Evolutionary conservation across 225 moss, liverwort and hornwort species (phyloP), one percentile per base, ranked within the genome.

Genomic region (Pseudisothecium myosuroides): DNA sequence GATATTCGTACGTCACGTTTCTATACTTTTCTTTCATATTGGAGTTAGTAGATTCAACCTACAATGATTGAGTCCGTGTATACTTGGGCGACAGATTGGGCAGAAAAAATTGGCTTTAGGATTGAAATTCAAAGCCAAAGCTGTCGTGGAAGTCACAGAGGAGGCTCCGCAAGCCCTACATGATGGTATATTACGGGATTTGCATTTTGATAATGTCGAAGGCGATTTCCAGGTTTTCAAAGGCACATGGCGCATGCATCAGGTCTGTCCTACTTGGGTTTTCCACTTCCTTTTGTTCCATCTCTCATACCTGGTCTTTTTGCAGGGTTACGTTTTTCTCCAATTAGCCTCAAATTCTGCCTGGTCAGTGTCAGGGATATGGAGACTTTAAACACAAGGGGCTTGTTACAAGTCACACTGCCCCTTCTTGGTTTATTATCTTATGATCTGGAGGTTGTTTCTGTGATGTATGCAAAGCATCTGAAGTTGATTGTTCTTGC

Each of bases 221-320:
- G 98, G 98, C 47, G 98, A 99, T 88, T 99, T 99, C 67, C 92
- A 96, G 90, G 69, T 95, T 81, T 98, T 97, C 90, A 93, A 94
- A 88, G 98, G 98, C 82, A 96, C 95, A 52, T 99, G 98, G 98
- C 92, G 95, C 41, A 96, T 97, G 96, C 96, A 95, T 81, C 95
- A 98, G 96, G 95, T 92, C 29, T 86, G 43, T 82, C 80, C 55
- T 64, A 52, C 81, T 64, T 55, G 39, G 36, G 32, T 76, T 87
- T 73, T 75, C 86, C 76, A 78, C 84, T 84, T 83, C 58, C 88
- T 80, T 84, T 81, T 47, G 64, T 41, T 82, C 54, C 66, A 61
- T 74, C 74, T 85, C 85, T 50, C 63, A 41, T 61, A 62, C 64
- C 76, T 82, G 39, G 41, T 74, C 37, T 47, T 62, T 39, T 31